Base-by-base conservation (phyloP, 768 basidiomycete genomes). In the Naganishia onofrii region DNA sequence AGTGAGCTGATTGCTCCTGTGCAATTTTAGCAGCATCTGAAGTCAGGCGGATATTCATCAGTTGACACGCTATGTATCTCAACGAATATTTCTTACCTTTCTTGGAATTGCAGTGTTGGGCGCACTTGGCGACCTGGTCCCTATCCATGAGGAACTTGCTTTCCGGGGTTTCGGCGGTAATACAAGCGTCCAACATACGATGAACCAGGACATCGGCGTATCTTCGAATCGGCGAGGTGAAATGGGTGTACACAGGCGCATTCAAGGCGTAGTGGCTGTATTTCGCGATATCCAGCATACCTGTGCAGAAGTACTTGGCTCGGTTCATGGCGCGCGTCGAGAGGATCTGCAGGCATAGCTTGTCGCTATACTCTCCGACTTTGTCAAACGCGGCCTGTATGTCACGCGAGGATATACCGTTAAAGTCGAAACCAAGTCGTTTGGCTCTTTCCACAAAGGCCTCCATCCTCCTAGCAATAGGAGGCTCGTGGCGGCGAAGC, bases 281-380 rank as follows among this genome's bases (percentile, higher is more conserved):
- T 83, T 97, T 97, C 51, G 93, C 92, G 76, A 99, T 99, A 81
- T 99, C 96, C 75, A 99, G 84, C 95, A 97, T 97, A 72, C 96
- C 96, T 29, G 93, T 87, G 78, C 96, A 99, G 88, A 98, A 98
- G 82, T 99, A 99, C 81, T 93, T 94, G 74, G 96, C 92, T 64
- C 89, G 77, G 66, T 60, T 90, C 71, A 93, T 97, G n/a, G 93
- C 89, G 82, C 96, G 96, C 80, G 87, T 88, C 19, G 88, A 88
- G 51, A 97, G 84, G 38, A 96, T 79, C 80, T 93, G 88, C 12
- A 99, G 83, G n/a, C 93, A 85, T 60, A 86, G 83, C 68, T 88
- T 88, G 69, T 89, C 89, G 65, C 88, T 87, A 9, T 88, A 87
- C 72, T 94, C 87, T 48, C 85, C 77, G 71, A 98, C 85, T 9